Evolutionary conservation across 441 rosid species (phyloP).

Genomic region (Geranium incanum): DNA sequence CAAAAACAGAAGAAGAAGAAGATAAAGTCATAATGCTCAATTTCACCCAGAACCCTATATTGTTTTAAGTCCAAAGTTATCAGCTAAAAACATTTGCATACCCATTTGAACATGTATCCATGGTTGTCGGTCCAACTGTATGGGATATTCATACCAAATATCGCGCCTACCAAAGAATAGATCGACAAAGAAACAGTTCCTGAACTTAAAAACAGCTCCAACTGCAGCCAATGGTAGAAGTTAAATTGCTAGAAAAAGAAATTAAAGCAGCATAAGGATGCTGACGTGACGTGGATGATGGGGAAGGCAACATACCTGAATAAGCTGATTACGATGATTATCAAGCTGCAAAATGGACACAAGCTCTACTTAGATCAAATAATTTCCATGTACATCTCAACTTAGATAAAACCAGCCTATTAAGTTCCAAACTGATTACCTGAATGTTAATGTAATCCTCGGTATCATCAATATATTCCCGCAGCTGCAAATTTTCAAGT

Average conservation of each 20-base stretch:
- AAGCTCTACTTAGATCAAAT: constrained; percentile 3
- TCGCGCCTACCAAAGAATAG: constrained; percentile 66
- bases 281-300: background rate
- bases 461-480: constrained; percentile 52
- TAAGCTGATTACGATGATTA: constrained; percentile 95
- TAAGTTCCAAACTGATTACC: constrained; percentile 31
- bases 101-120: constrained; percentile 77
- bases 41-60: background rate
- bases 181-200: constrained; percentile 65
- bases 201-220: constrained; percentile 74
- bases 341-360: constrained; percentile 57
- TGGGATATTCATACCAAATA: constrained; percentile 92
- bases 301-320: constrained; percentile 48
- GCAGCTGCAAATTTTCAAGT: constrained; percentile 49
- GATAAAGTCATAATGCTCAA: background rate
- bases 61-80: background rate
- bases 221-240: constrained; percentile 37
- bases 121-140: constrained; percentile 62
- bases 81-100: constrained; percentile 25
- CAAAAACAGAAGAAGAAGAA: background rate
- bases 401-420: background rate
- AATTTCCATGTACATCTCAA: background rate
- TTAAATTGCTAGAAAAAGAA: background rate
- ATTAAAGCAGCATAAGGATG: background rate
- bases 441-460: constrained; percentile 98